Conservation (phyloP, 208 protist genomes). For the Trypanosoma platydactyli region DNA sequence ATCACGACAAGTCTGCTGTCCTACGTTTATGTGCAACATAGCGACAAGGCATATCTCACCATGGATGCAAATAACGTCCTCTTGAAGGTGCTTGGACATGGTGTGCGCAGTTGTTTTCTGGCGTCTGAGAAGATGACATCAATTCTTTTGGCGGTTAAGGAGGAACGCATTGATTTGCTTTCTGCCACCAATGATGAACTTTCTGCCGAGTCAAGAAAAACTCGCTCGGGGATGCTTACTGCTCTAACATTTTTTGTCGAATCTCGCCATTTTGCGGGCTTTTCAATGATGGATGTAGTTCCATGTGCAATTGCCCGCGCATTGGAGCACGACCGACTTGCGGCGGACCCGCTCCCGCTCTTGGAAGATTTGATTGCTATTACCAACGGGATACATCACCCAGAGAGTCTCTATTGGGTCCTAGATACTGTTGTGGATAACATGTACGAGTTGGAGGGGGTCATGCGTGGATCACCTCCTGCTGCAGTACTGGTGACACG, state of each 20-base stretch:
- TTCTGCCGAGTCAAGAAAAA: slow-evolving; percentile 32
- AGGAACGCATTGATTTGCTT: slow-evolving; percentile 51
- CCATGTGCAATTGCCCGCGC: slow-evolving; percentile 36
- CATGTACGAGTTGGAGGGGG: slow-evolving; percentile 30
- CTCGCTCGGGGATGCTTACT: slow-evolving; percentile 52
- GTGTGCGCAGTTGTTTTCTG: slow-evolving; percentile 58
- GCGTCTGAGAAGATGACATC: slow-evolving; percentile 56
- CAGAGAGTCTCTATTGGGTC: slow-evolving; percentile 54
- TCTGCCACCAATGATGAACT: slow-evolving; percentile 9
- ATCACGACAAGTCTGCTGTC: slow-evolving; percentile 70
- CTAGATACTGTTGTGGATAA: slow-evolving; percentile 47
- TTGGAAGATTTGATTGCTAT: slow-evolving; percentile 66
- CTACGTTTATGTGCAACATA: slow-evolving; percentile 82
- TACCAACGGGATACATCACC: slow-evolving; percentile 63
- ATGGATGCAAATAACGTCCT: slow-evolving; percentile 75
- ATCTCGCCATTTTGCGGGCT: slow-evolving; percentile 77
- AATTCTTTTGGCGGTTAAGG: slow-evolving; percentile 57
- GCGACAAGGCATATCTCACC: slow-evolving; percentile 60
- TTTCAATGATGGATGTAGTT: slow-evolving; percentile 45
- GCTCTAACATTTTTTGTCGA: slow-evolving; percentile 68
- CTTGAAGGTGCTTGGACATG: slow-evolving; percentile 49
- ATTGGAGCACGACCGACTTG: slow-evolving; percentile 38
- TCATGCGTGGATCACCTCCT: slow-evolving; percentile 33
- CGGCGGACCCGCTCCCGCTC: slow-evolving; percentile 29
- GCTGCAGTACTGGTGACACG: slow-evolving; percentile 39